These are phyloP conservation scores for Tetracentron sinense DNA, from an alignment of 164 flowering plant species.

Conservation along the genomic window DNA sequence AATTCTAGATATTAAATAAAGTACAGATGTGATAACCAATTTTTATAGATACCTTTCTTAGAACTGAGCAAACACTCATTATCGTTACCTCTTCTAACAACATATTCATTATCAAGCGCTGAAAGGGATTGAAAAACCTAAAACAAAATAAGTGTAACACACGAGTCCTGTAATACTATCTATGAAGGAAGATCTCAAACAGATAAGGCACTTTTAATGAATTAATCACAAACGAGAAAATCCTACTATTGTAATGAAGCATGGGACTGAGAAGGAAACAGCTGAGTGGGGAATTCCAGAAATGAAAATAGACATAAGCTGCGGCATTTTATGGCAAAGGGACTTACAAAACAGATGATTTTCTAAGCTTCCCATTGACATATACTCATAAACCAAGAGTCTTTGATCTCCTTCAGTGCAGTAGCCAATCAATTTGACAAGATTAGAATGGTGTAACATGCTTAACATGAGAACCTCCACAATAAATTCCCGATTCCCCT, in stretches of 20 bases:
- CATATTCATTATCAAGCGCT: too few species aligned
- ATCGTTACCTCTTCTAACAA: too few species aligned
- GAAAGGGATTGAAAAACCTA: too few species aligned
- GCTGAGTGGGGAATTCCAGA: neutral
- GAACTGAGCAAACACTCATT: too few species aligned
- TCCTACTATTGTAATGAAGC: neutral
- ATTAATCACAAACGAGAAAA: neutral
- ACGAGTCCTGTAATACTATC: too few species aligned
- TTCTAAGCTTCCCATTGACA: constrained; percentile 73
- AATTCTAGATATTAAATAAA: too few species aligned
- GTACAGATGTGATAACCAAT: too few species aligned
- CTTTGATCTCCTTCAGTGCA: constrained; percentile 73
- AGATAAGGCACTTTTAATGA: too few species aligned
- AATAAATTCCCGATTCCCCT: constrained; percentile 68
- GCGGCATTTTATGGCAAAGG: neutral
- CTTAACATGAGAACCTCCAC: constrained; percentile 78
- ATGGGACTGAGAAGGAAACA: neutral
- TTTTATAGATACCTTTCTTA: too few species aligned
- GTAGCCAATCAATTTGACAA: constrained; percentile 71
- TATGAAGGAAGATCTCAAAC: too few species aligned
- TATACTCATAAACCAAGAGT: constrained; percentile 72
- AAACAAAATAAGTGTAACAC: too few species aligned
- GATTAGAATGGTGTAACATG: constrained; percentile 62
- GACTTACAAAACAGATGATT: constrained; percentile 63
- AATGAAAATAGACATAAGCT: neutral